Conservation (phyloP, 176 grass and related monocot species). For the Aegilops speltoides region DNA sequence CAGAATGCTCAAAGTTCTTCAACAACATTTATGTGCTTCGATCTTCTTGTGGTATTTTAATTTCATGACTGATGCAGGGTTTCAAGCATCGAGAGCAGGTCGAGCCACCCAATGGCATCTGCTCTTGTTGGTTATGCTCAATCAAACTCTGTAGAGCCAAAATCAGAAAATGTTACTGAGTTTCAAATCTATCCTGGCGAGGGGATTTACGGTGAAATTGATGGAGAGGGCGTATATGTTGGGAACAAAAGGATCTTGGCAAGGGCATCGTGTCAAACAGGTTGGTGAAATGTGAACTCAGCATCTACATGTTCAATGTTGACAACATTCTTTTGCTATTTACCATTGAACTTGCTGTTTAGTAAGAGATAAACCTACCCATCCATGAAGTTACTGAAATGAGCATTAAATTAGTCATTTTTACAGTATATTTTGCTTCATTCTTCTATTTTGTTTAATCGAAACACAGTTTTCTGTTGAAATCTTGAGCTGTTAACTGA, state of each 20-base stretch:
- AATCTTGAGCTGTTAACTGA: background rate
- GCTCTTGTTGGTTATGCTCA: conserved; percentile 75
- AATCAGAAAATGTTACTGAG: conserved; percentile 67
- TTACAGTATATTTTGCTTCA: background rate
- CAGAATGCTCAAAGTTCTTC: background rate
- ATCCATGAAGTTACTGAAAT: background rate
- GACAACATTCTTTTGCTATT: background rate
- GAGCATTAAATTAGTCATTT: background rate
- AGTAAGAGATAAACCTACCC: background rate
- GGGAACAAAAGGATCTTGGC: conserved; percentile 85
- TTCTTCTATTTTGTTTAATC: background rate
- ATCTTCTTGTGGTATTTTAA: background rate
- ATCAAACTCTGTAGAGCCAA: conserved; percentile 66
- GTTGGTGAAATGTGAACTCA: conserved; percentile 36
- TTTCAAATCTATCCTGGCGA: conserved; percentile 83
- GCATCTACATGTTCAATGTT: background rate
- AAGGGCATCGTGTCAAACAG: conserved; percentile 69
- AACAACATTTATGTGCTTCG: background rate
- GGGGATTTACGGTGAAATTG: conserved; percentile 84
- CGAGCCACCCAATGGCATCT: conserved; percentile 94
- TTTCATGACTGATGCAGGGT: conserved; percentile 55
- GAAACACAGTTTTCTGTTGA: conserved; percentile 15
- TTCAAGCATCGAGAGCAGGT: conserved; percentile 93
- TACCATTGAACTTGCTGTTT: background rate
- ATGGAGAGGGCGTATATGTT: conserved; percentile 64